These are phyloP conservation scores for Pyrus hybrid DNA, from an alignment of 331 rosid species.

Conservation along the genomic window DNA sequence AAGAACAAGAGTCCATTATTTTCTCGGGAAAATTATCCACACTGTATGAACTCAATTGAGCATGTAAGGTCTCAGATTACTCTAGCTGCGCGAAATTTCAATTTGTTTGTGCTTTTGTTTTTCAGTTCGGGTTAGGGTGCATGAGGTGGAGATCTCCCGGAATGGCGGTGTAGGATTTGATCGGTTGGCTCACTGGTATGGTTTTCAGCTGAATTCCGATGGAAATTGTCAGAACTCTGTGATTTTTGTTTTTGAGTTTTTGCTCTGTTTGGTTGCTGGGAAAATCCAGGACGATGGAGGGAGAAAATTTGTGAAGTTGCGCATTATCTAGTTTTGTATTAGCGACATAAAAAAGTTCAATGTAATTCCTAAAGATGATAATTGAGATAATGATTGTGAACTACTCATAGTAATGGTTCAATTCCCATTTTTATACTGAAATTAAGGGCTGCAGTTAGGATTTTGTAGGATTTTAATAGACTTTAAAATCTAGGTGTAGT, in stretches of 20 bases:
- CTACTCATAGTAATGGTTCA: too few relatives aligned
- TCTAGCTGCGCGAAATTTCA: not conserved
- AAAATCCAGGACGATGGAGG: conserved; percentile 9
- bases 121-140: conserved; percentile 3
- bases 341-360: not conserved
- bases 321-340: not conserved
- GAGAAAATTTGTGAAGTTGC: not conserved
- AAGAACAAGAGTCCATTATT: conserved; percentile 1
- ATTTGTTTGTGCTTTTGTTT: not conserved
- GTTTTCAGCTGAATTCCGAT: conserved; percentile 23
- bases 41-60: not conserved
- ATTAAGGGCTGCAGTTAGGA: too few relatives aligned
- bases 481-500: too few relatives aligned
- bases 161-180: conserved; percentile 37
- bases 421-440: not conserved
- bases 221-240: conserved; percentile 10
- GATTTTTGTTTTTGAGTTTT: not conserved
- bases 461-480: too few relatives aligned
- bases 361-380: not conserved
- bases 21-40: conserved; percentile 2
- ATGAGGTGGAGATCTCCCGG: conserved; percentile 25
- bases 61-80: conserved; percentile 16
- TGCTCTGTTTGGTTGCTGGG: not conserved
- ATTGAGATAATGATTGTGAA: not conserved
- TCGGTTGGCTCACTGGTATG: conserved; percentile 29